Evolutionary conservation across 352 stramenopile species (phyloP), one percentile per base, ranked within the genome.

Genomic region (Globisporangium mamillatum): DNA sequence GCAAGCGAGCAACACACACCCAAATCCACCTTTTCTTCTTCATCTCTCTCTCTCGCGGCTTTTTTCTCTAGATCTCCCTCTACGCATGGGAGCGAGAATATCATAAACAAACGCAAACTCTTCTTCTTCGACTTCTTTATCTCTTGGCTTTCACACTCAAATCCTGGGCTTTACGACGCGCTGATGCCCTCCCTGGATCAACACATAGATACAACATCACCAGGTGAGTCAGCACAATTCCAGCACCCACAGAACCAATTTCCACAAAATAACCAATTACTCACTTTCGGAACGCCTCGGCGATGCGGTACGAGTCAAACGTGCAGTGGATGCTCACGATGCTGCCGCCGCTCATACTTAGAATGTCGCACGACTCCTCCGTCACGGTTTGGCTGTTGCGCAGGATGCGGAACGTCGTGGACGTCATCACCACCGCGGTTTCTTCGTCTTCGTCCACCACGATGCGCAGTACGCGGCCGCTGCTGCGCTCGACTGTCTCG

Each of bases 311-410:
- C 74, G 88, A 95, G 77, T 95, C 88, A 61, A 94, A 95, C 53
- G 88, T 95, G 76, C 84, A 93, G 74, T 95, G 88, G 59, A 95
- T 93, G 66, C 83, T 94, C 53, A 90, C 79, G 69, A 95, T 91
- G 55, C 73, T 75, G 59, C 86, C 85, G 57, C 77, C 77, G 57
- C 74, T 92, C 60, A 95, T 77, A 63, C 84, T 93, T 46, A 95
- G 66, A 36, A 95, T 92, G 64, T 95, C 88, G 67, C 88, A 95
- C 66, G 84, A 92, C 68, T 95, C 88, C 64, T 95, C 88, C 29
- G 86, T 93, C 58, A 95, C 84, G 24, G 86, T 86, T 64, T 95
- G 78, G 67, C 84, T 93, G 75, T 95, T 95, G 71, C 88, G 86
- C 66, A 95, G 73, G 67, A 95, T 93, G 38, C 88, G 88, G 64